Evolutionary conservation across 2,329 filamentous ascomycete species (phyloP).

Genomic region (Alternaria brassicae): DNA sequence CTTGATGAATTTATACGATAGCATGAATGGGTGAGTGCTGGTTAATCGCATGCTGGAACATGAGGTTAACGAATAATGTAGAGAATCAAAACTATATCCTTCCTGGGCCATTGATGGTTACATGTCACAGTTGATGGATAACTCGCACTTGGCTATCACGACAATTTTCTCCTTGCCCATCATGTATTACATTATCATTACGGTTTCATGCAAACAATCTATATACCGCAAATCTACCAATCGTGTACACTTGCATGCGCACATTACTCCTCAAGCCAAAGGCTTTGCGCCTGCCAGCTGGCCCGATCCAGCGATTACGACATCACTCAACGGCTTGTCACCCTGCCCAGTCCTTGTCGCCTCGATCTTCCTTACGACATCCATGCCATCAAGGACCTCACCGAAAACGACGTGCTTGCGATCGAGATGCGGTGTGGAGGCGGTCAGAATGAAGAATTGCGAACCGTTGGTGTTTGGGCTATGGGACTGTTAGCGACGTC

Average conservation of each 20-base stretch:
- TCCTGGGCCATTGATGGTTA: background rate
- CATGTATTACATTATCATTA: background rate
- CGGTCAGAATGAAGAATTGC: constrained; percentile 98
- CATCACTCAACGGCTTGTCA: constrained; percentile 11
- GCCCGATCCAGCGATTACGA: constrained; percentile 14
- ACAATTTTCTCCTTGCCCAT: background rate
- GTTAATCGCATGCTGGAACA: background rate
- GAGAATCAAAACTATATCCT: background rate
- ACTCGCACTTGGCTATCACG: background rate
- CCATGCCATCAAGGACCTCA: constrained; percentile 83
- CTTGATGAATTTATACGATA: background rate
- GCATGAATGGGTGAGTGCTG: background rate
- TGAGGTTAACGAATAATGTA: background rate
- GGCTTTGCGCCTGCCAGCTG: constrained; percentile 16
- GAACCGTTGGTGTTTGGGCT: constrained; percentile 91
- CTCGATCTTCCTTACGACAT: constrained; percentile 94
- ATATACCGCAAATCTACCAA: background rate
- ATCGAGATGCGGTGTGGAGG: constrained; percentile 94
- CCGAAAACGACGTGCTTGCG: constrained; percentile 97
- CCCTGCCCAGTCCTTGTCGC: constrained; percentile 64
- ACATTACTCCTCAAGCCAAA: background rate
- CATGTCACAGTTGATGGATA: background rate
- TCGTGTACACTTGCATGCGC: background rate
- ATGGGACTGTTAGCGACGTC: background rate
- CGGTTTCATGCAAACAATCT: background rate